Conservation (phyloP, 1,284 basidiomycete species). For the Sporisorium scitamineum region DNA sequence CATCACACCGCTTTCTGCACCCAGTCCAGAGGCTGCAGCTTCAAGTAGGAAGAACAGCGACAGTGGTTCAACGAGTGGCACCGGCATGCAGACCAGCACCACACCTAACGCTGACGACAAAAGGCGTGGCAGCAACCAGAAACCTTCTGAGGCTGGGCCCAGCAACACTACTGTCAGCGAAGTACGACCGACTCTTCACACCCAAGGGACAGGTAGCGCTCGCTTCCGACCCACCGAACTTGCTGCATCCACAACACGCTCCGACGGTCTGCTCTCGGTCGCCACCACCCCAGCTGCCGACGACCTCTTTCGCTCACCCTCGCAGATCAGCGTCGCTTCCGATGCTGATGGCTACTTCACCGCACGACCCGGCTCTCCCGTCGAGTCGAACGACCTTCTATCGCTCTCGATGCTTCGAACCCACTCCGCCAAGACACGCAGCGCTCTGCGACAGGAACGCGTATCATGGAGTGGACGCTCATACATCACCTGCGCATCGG, state of each 20-base stretch:
- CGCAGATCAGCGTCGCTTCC: conserved; percentile 28
- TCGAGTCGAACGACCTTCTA: conserved; percentile 5
- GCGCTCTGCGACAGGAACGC: conserved; percentile 17
- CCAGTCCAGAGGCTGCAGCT: conserved; percentile 2
- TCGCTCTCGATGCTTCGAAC: conserved; percentile 15
- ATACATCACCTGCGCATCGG: conserved; percentile 11
- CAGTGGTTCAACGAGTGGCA: neutral
- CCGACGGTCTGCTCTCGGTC: conserved; percentile 16
- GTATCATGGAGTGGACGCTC: conserved; percentile 23
- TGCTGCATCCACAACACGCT: conserved; percentile 4
- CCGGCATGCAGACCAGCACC: neutral
- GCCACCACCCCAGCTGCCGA: conserved; percentile 19
- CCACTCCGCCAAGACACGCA: conserved; percentile 13
- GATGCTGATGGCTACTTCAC: conserved; percentile 41
- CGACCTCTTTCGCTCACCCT: conserved; percentile 25
- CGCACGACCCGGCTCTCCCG: conserved; percentile 30
- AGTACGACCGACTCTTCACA: neutral
- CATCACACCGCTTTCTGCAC: conserved; percentile 16
- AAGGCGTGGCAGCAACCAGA: neutral
- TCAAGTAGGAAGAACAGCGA: conserved; percentile 14
- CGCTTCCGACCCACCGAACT: conserved; percentile 2
- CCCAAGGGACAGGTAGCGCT: neutral
- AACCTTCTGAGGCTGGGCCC: neutral
- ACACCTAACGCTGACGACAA: neutral
- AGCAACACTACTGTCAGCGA: neutral